These are phyloP conservation scores for Ramichloridium luteum DNA, from an alignment of 2,329 filamentous ascomycete genomes.

Conservation along the genomic window DNA sequence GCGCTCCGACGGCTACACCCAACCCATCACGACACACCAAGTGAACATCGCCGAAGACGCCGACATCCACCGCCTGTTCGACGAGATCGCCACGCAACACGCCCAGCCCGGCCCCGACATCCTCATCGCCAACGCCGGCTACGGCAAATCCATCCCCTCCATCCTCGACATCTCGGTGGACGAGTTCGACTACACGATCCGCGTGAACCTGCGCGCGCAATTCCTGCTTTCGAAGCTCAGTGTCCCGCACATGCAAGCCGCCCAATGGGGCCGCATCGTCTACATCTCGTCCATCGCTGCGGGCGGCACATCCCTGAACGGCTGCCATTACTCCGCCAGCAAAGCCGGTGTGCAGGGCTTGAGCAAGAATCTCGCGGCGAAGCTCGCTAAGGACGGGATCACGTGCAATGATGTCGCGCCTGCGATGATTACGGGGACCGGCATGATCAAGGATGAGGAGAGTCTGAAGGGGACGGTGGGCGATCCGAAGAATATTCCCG, in stretches of 20 bases:
- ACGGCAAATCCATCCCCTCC: slow-evolving; percentile 45
- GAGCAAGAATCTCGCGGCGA: slow-evolving; percentile 51
- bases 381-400: slow-evolving; percentile 49
- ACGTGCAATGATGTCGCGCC: slow-evolving; percentile 59
- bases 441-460: slow-evolving; percentile 48
- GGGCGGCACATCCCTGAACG: slow-evolving; percentile 50
- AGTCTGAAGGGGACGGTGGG: slow-evolving; percentile 34
- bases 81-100: slow-evolving; percentile 42
- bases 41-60: slow-evolving; percentile 45
- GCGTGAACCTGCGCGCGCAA: slow-evolving; percentile 50
- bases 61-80: slow-evolving; percentile 43
- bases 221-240: slow-evolving; percentile 51
- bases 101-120: slow-evolving; percentile 47
- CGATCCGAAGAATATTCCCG: slow-evolving; percentile 47
- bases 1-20: slow-evolving; percentile 13
- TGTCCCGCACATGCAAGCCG: slow-evolving; percentile 47
- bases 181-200: slow-evolving; percentile 53
- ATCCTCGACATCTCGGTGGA: slow-evolving; percentile 47
- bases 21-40: slow-evolving; percentile 42
- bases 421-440: slow-evolving; percentile 49
- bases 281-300: slow-evolving; percentile 54
- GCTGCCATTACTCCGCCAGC: slow-evolving; percentile 22
- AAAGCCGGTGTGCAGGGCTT: slow-evolving; percentile 45
- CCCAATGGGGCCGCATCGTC: slow-evolving; percentile 51
- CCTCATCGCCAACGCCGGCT: slow-evolving; percentile 53